These are phyloP conservation scores for Ramalina peruviana DNA, from an alignment of 495 filamentous ascomycete species.

Conservation along the genomic window DNA sequence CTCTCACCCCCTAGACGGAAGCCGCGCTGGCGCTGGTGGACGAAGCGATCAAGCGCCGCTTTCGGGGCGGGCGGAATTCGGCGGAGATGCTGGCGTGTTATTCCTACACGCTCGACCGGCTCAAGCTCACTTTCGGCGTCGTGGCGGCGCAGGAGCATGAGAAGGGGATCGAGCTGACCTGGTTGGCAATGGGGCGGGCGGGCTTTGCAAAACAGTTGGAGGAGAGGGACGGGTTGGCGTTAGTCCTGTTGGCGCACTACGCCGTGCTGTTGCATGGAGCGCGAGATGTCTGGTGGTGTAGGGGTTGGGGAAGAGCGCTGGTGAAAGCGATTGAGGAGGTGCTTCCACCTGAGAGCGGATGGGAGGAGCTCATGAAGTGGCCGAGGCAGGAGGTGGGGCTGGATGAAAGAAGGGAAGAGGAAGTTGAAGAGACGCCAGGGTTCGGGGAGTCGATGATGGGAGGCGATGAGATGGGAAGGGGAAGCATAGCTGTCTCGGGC, in stretches of 20 bases:
- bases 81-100: neutral
- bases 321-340: slow-evolving; percentile 18
- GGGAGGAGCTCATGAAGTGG: slow-evolving; percentile 23
- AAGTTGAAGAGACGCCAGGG: no score
- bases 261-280: slow-evolving; percentile 26
- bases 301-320: slow-evolving; percentile 28
- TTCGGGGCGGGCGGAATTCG: neutral
- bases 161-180: neutral
- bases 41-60: neutral
- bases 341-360: slow-evolving; percentile 9
- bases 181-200: neutral
- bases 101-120: neutral
- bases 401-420: no score
- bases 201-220: slow-evolving; percentile 20
- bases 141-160: neutral
- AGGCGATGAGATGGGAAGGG: no score
- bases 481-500: no score
- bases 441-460: no score
- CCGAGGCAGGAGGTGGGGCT: no score
- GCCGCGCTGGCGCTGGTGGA: neutral
- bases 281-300: slow-evolving; percentile 25
- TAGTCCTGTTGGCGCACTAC: slow-evolving; percentile 30
- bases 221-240: slow-evolving; percentile 21
- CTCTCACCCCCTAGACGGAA: neutral
- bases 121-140: neutral